Conservation (phyloP, 2,329 filamentous ascomycete genomes). For the Chaetoscypha palmicola region DNA sequence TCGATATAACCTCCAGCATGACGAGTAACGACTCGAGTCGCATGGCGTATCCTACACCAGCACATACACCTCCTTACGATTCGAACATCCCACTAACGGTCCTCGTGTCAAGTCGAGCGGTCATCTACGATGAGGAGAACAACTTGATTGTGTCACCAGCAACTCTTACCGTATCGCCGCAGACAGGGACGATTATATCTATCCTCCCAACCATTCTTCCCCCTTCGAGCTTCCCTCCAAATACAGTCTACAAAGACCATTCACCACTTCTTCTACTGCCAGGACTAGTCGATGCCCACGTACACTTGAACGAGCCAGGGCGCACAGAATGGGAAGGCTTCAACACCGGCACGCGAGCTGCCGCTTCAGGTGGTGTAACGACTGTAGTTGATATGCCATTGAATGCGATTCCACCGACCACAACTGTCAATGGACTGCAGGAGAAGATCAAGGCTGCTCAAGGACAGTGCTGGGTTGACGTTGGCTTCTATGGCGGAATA, state of each 20-base stretch:
- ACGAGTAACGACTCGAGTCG: slow-evolving; percentile 8
- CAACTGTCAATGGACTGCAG: slow-evolving; percentile 71
- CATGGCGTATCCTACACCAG: slow-evolving; percentile 26
- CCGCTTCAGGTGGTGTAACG: slow-evolving; percentile 91
- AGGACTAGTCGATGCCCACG: slow-evolving; percentile 91
- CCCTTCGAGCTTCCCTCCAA: slow-evolving; percentile 62
- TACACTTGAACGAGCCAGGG: slow-evolving; percentile 95
- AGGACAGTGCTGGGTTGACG: slow-evolving; percentile 94
- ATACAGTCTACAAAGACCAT: slow-evolving; percentile 72
- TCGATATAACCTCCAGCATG: slow-evolving; percentile 16
- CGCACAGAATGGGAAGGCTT: slow-evolving; percentile 99
- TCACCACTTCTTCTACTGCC: slow-evolving; percentile 80
- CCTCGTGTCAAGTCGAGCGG: slow-evolving; percentile 74
- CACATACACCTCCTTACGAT: slow-evolving; percentile 26
- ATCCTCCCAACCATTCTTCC: slow-evolving; percentile 71
- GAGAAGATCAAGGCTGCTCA: slow-evolving; percentile 79
- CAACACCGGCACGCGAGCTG: slow-evolving; percentile 86
- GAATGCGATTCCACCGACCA: slow-evolving; percentile 94
- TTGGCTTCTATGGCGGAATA: slow-evolving; percentile 96
- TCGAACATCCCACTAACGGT: slow-evolving; percentile 53
- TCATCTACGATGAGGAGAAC: slow-evolving; percentile 64
- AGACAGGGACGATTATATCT: slow-evolving; percentile 76
- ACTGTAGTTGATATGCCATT: slow-evolving; percentile 97
- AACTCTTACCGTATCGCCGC: slow-evolving; percentile 70
- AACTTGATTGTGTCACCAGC: slow-evolving; percentile 64